phyloP scores from a whole-genome alignment of 176 grass and related monocot species.

The Aegilops tauschii region DNA sequence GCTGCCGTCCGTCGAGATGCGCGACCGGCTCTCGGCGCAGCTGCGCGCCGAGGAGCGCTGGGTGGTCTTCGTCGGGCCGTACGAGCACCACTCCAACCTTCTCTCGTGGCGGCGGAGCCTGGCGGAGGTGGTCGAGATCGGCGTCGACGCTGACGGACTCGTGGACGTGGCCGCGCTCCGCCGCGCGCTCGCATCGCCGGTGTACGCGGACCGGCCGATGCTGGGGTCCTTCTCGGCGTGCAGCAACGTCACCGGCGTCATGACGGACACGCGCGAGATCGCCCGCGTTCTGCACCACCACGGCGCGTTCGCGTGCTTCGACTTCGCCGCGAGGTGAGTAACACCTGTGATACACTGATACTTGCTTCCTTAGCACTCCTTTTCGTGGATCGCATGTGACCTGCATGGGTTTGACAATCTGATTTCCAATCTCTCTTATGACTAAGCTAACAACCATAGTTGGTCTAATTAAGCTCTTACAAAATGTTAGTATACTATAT shows the following conservation, averaged over 20 bases:
- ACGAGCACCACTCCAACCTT: slow-evolving; percentile 91
- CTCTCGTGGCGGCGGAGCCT: slow-evolving; percentile 78
- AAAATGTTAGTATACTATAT: too few relatives aligned
- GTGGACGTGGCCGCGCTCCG: slow-evolving; percentile 53
- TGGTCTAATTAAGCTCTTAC: not conserved
- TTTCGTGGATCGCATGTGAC: not conserved
- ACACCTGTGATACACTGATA: not conserved
- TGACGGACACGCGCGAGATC: slow-evolving; percentile 52
- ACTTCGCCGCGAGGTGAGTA: slow-evolving; percentile 72
- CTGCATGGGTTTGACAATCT: not conserved
- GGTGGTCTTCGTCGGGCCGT: slow-evolving; percentile 79
- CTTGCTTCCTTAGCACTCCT: not conserved
- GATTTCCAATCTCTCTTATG: not conserved
- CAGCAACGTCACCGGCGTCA: slow-evolving; percentile 80
- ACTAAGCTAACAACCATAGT: not conserved
- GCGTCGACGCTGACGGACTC: slow-evolving; percentile 37
- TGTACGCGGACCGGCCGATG: slow-evolving; percentile 51
- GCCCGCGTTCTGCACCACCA: slow-evolving; percentile 65
- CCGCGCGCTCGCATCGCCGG: slow-evolving; percentile 10
- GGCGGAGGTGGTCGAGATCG: slow-evolving; percentile 73
- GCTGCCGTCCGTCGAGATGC: slow-evolving; percentile 29
- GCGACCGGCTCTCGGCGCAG: slow-evolving; percentile 15
- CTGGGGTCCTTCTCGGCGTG: slow-evolving; percentile 83
- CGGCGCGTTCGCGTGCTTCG: slow-evolving; percentile 82
- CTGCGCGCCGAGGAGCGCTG: slow-evolving; percentile 58